Evolutionary conservation across 768 basidiomycete genomes (phyloP).

Genomic region (Naganishia antarctica): DNA sequence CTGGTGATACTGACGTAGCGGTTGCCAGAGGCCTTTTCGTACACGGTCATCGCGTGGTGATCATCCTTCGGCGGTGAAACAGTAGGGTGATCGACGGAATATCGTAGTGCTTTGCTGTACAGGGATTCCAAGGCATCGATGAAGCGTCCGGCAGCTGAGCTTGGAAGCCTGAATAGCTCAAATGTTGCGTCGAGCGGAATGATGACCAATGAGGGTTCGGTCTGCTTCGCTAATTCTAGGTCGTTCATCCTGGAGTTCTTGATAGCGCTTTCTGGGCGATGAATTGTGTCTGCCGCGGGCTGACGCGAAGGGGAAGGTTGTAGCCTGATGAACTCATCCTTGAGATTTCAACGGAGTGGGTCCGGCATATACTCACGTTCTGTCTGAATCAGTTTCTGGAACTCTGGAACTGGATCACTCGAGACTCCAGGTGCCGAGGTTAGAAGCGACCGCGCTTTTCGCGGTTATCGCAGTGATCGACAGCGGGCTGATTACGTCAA

Average conservation of each 20-base stretch:
- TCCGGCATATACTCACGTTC: too few species aligned
- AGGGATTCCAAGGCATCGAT: background rate
- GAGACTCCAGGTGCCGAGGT: too few species aligned
- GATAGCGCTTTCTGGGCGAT: background rate
- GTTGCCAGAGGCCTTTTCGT: constrained; percentile 11
- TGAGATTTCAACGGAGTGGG: too few species aligned
- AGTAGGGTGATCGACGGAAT: background rate
- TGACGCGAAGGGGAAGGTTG: background rate
- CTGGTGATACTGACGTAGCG: constrained; percentile 17
- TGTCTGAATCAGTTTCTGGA: too few species aligned
- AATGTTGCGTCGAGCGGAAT: constrained; percentile 5
- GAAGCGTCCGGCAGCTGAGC: background rate
- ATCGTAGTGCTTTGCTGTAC: background rate
- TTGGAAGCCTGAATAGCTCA: background rate
- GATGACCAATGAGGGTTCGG: constrained; percentile 10
- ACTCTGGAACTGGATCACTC: too few species aligned
- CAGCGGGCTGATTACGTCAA: too few species aligned
- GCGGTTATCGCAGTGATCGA: too few species aligned
- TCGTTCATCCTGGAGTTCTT: background rate
- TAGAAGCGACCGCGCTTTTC: too few species aligned
- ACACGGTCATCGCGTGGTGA: background rate
- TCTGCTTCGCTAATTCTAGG: constrained; percentile 13
- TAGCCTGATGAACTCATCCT: too few species aligned
- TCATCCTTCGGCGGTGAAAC: background rate
- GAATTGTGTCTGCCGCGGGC: background rate